Evolutionary conservation across 805 yeast genomes (phyloP).

Genomic region (Lipomyces lipofer): DNA sequence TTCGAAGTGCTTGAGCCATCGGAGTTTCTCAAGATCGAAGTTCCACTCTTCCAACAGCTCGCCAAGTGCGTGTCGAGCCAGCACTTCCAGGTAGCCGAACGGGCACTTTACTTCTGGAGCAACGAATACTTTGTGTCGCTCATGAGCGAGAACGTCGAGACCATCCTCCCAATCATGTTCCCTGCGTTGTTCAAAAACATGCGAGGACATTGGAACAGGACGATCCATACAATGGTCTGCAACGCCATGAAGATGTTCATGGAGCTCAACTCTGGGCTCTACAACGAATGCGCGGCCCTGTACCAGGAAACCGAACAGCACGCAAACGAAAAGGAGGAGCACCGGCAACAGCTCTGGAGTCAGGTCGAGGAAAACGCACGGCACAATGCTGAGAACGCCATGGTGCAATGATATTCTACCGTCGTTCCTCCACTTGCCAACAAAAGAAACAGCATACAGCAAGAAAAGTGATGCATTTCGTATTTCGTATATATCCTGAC

Average conservation of each 20-base stretch:
- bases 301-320: constrained; percentile 21
- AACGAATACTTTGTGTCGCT: constrained; percentile 89
- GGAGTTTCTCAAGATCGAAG: constrained; percentile 87
- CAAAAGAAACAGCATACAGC: no score
- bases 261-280: constrained; percentile 87
- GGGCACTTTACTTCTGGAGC: constrained; percentile 90
- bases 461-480: no score
- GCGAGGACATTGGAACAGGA: constrained; percentile 84
- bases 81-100: constrained; percentile 96
- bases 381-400: constrained; percentile 11
- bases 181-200: constrained; percentile 87
- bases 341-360: constrained; percentile 60
- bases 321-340: constrained; percentile 46
- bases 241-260: constrained; percentile 87
- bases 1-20: constrained; percentile 93
- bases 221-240: constrained; percentile 86
- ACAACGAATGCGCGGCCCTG: constrained; percentile 86
- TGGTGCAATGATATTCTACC: constrained; percentile 4
- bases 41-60: constrained; percentile 89
- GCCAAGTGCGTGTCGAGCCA: constrained; percentile 92
- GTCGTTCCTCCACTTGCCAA: no score
- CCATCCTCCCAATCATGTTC: constrained; percentile 86
- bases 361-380: constrained; percentile 57
- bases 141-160: constrained; percentile 85
- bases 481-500: no score